Base-by-base conservation (phyloP, 495 filamentous ascomycete genomes). In the Trichoderma virens region DNA sequence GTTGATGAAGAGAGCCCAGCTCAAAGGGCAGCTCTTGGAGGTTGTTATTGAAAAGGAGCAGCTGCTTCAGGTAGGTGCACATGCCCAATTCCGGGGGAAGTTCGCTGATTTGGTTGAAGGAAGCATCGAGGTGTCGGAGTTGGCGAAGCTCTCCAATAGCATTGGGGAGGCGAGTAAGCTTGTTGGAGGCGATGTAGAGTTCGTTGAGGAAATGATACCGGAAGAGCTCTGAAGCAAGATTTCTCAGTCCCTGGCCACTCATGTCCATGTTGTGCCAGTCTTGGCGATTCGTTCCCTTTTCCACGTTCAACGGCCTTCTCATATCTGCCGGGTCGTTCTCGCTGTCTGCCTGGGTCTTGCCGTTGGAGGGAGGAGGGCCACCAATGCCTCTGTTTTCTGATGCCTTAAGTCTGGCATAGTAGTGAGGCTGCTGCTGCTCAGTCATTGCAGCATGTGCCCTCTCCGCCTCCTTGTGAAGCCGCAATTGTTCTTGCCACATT, bases 41-140 rank as follows among this genome's bases (percentile, higher is more conserved):
- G 56, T 88, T 79, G 73, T 99, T 99, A 73, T 97, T 90, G 71
- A 96, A 97, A 3, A 96, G 78, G 25, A 89, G 76, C 1, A 99
- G 81, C 45, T 84, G 83, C 71, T 87, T 88, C 60, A 99, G 78
- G 66, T 89, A 91, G 45, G 91, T 90, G 65, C 97, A 88, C 92
- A 98, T 98, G 67, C 94, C 95, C 61, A 98, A 85, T 80, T 99
- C 93, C 20, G 90, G 85, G 6, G 94, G 94, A 8, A 99, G 79
- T 70, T 90, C 87, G 8, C 80, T 84, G 27, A 99, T 78, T 20
- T 92, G 82, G 70, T 99, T 99, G 72, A 88, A 83, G 0, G 95
- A 97, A 5, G 92, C 80, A 74, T 99, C 92, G 30, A 99, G 84
- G 66, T 88, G 82, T 18, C 80, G 87, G 60, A 99, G 77, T 54